Percentiles rank a stretch among this genome's conserved stretches.
Conservation (phyloP, 2,329 filamentous ascomycete genomes). For the Ramularia collo-cygni region DNA sequence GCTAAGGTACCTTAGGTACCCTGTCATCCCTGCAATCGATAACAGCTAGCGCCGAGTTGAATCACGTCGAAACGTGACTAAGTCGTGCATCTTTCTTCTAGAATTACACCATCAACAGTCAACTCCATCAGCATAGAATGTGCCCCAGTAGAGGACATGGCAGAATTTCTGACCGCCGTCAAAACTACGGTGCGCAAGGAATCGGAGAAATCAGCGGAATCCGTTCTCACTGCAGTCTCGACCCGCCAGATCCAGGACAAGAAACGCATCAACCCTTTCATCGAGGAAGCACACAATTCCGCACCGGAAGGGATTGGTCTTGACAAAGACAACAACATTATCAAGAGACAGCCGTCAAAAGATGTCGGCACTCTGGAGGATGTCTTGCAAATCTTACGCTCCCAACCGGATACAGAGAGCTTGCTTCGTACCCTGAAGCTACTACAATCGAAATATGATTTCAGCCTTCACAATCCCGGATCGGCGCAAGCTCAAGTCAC, state of each 20-base stretch:
- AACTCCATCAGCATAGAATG: constrained; percentile 9
- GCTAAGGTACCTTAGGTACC: too few relatives aligned
- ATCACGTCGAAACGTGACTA: constrained; percentile 6
- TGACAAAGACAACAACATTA: too few relatives aligned
- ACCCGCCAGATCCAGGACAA: constrained; percentile 2
- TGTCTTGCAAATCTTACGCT: constrained; percentile 33
- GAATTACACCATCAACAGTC: constrained; percentile 9
- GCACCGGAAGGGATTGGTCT: too few relatives aligned
- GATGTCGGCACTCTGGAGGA: constrained; percentile 13
- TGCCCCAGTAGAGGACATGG: constrained; percentile 35
- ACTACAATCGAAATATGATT: constrained; percentile 23
- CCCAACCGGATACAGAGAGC: constrained; percentile 32
- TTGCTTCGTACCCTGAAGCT: constrained; percentile 22
- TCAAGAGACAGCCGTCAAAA: background rate
- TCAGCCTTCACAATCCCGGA: constrained; percentile 56
- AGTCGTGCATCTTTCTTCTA: background rate
- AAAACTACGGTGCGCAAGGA: constrained; percentile 31
- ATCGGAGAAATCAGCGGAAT: constrained; percentile 1
- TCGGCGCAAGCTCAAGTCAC: constrained; percentile 68
- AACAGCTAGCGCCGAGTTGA: too few relatives aligned
- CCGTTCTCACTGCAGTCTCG: constrained; percentile 11
- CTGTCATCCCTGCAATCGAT: too few relatives aligned
- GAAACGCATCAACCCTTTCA: background rate
- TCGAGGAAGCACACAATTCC: background rate
- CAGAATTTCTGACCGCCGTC: constrained; percentile 43